phyloP scores from a whole-genome alignment of 805 yeast genomes.

The Candida maris region DNA sequence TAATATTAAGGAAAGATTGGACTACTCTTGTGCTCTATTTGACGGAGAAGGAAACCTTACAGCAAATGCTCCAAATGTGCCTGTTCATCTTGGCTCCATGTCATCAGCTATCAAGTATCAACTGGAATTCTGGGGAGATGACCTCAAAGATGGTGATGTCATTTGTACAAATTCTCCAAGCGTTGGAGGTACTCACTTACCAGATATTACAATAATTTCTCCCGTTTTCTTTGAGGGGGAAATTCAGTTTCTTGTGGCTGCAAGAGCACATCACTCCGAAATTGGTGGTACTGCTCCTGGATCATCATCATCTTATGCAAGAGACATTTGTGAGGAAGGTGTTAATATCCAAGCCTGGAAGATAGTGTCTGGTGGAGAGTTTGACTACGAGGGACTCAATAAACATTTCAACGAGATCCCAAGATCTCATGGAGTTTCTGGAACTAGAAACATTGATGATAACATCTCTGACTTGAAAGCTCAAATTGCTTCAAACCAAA shows the following conservation, averaged over 20 bases:
- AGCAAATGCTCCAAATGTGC: constrained; percentile 35
- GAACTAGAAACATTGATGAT: constrained; percentile 52
- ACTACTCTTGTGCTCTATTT: constrained; percentile 46
- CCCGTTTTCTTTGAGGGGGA: constrained; percentile 48
- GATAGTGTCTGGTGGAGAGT: constrained; percentile 44
- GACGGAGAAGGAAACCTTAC: constrained; percentile 38
- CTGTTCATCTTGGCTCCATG: constrained; percentile 48
- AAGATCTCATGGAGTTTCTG: constrained; percentile 48
- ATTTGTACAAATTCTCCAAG: constrained; percentile 41
- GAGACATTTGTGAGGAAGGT: constrained; percentile 52
- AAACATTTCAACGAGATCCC: constrained; percentile 47
- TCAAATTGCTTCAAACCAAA: constrained; percentile 50
- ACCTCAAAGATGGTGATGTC: constrained; percentile 41
- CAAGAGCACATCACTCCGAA: constrained; percentile 62
- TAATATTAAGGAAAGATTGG: constrained; percentile 46
- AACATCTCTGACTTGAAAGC: constrained; percentile 50
- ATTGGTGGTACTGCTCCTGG: constrained; percentile 62
- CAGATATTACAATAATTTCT: constrained; percentile 53
- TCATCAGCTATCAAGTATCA: constrained; percentile 39
- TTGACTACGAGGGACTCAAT: constrained; percentile 50
- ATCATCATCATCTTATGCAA: constrained; percentile 53
- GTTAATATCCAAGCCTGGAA: constrained; percentile 52
- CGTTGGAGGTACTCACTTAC: constrained; percentile 46
- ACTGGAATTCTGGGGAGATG: constrained; percentile 35
- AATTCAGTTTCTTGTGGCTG: constrained; percentile 50